Evolutionary conservation across 1,284 basidiomycete species (phyloP).

Genomic region (Irpex sp.): DNA sequence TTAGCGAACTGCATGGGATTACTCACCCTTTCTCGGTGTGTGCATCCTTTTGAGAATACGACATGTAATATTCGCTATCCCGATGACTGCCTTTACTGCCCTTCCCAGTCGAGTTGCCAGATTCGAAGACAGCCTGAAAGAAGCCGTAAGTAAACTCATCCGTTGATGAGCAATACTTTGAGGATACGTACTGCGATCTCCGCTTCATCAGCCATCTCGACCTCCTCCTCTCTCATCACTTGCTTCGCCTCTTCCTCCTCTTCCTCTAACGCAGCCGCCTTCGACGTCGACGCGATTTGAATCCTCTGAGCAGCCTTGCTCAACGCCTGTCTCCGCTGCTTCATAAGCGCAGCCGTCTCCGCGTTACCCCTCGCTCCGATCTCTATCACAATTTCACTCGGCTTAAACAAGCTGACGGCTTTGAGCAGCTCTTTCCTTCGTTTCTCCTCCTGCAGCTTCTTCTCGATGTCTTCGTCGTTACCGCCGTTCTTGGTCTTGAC

Average conservation of each 20-base stretch:
- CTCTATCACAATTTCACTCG: conserved; percentile 91
- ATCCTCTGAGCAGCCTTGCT: conserved; percentile 54
- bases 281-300: conserved; percentile 29
- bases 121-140: conserved; percentile 69
- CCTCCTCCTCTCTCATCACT: conserved; percentile 21
- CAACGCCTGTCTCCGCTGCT: conserved; percentile 78
- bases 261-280: conserved; percentile 27
- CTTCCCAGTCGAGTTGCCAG: conserved; percentile 41
- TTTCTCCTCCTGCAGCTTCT: conserved; percentile 35
- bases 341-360: conserved; percentile 77
- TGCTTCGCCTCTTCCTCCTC: conserved; percentile 31
- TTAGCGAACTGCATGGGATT: neutral
- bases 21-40: conserved; percentile 83
- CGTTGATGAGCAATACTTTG: no score
- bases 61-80: conserved; percentile 89
- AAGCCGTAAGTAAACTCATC: neutral
- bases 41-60: conserved; percentile 84
- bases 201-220: conserved; percentile 37
- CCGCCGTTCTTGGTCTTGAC: conserved; percentile 12
- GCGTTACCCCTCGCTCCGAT: conserved; percentile 69
- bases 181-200: conserved; percentile 58
- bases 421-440: conserved; percentile 68
- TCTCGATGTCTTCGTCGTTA: conserved; percentile 17
- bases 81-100: conserved; percentile 48
- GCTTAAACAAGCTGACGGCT: conserved; percentile 78